Percentiles rank a stretch among this genome's conserved stretches.
phyloP scores from a whole-genome alignment of 2,329 filamentous ascomycete genomes.

The Alternaria panax region DNA sequence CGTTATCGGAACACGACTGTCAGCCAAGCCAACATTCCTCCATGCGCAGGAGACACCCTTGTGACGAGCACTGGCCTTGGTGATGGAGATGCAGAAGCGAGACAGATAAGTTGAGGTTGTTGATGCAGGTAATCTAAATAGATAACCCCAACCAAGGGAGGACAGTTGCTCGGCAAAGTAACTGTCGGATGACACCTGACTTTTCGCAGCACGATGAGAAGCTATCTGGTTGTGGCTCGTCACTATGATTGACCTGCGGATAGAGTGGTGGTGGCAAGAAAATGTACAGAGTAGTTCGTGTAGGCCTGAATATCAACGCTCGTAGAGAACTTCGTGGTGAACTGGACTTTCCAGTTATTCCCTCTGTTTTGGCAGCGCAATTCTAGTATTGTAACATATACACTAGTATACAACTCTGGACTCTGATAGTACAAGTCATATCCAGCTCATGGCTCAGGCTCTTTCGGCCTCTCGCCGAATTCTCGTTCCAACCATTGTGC shows the following conservation, averaged over 20 bases:
- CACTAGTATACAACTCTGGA: slow-evolving; percentile 15
- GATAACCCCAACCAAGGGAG: slow-evolving; percentile 8
- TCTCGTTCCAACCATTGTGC: slow-evolving; percentile 40
- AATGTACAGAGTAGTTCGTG: not conserved
- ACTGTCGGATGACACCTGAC: slow-evolving; percentile 14
- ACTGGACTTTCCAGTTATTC: too few relatives aligned
- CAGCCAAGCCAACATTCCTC: not conserved
- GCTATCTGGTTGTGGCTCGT: slow-evolving; percentile 3
- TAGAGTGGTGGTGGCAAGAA: not conserved
- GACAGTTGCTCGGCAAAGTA: slow-evolving; percentile 3
- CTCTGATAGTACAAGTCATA: not conserved
- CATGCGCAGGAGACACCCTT: not conserved
- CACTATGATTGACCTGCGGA: not conserved
- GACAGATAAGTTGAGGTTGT: slow-evolving; percentile 15
- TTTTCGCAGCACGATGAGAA: not conserved
- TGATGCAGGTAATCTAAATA: slow-evolving; percentile 27
- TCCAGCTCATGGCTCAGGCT: slow-evolving; percentile 24
- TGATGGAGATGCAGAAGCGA: slow-evolving; percentile 16
- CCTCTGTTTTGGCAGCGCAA: too few relatives aligned
- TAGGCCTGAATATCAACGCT: not conserved
- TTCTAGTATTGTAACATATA: slow-evolving; percentile 16
- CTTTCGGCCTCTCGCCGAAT: slow-evolving; percentile 32
- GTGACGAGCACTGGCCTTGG: not conserved
- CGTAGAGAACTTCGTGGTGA: not conserved
- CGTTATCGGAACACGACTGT: not conserved